Evolutionary conservation across 192 early-diverging fungal genomes (phyloP), one percentile per base, ranked within the genome.

Genomic region (Mortierella antarctica): DNA sequence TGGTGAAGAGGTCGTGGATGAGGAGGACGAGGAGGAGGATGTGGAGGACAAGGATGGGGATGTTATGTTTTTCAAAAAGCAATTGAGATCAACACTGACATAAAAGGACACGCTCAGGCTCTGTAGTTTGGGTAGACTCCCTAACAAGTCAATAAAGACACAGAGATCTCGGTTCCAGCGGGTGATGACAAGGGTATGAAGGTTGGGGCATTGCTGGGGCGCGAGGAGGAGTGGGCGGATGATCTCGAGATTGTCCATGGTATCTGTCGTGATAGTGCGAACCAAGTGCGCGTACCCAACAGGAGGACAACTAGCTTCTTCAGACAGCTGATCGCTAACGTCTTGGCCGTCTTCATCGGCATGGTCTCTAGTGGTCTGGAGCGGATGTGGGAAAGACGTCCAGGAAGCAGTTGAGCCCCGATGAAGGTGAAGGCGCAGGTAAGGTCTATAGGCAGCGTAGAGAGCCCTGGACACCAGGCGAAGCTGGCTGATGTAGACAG

Each of bases 371-470:
- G 31, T 31, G 31, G 31, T 31, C 39, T 55, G 11, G 39, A 63
- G 62, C 7, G 65, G 31, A 31, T 31, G 40, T 7, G 74, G 67
- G 20, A 76, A 76, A 3, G 9, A 17, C 13, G 66, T 76, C 74
- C 74, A 76, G 2, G 74, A 76, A 5, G 52, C 61, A 3, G 74
- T 76, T 4, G 74, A 69, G 23, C 40, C 44, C n/a, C 74, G 60
- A 17, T 65, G 56, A 10, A 76, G 60, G 20, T 76, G 74, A 10
- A 76, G 51, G 2, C 74, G 74, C 12, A 76, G 74, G 41, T 76
- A 55, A 0, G 67, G 74, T 47, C 62, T 50, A 40, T 40, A 69
- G 8, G 67, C 54, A 20, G 49, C 17, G 18, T 76, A 76, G 15
- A 76, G 40, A 11, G 46, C 39, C n/a, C 50, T 63, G 2, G 74